Evolutionary conservation across 2,329 filamentous ascomycete genomes (phyloP), one percentile per base, ranked within the genome.

Genomic region (Ceratocystis diversiconidia): DNA sequence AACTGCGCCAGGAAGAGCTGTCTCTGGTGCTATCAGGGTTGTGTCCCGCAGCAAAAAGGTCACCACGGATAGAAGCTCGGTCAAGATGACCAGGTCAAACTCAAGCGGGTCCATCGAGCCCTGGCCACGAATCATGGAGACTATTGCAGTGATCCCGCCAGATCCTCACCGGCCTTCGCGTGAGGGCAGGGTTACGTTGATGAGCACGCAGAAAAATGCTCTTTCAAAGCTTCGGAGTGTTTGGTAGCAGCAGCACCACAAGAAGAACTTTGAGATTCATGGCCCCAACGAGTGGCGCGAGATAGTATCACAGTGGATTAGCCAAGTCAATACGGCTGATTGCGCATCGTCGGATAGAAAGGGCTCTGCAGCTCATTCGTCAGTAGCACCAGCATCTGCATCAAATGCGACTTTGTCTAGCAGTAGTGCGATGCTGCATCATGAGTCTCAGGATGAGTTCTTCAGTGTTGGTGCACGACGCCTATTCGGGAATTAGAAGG

Each of bases 401-500:
- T 36, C 28, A 25, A 30, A 19, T n/a, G n/a, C 17, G 15, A 59
- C 7, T 6, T 32, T n/a, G 25, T n/a, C 30, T 8, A 15, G 19
- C 55, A 59, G 25, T 10, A 4, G 2, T 32, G 25, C 28, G 32
- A 8, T 25, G 28, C 12, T n/a, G 15, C 30, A 59, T 4, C 55
- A 36, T n/a, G 28, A 59, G 55, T 32, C 28, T 8, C 28, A 8
- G 15, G 55, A 59, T 30, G 55, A 59, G 28, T 59, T 59, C 25
- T 59, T 59, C 55, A 59, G 55, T n/a, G 55, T 59, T 36, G 55
- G 55, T 10, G 55, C 55, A 8, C 55, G 55, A 17, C 55, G 55
- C 4, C 55, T 59, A 32, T 59, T 59, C n/a, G 55, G 55, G 25
- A 15, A 36, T 36, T 59, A 30, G 55, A 32, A 59, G 22, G 15